phyloP scores from a whole-genome alignment of 306 rosid genomes.

The Dalbergia oliveri region DNA sequence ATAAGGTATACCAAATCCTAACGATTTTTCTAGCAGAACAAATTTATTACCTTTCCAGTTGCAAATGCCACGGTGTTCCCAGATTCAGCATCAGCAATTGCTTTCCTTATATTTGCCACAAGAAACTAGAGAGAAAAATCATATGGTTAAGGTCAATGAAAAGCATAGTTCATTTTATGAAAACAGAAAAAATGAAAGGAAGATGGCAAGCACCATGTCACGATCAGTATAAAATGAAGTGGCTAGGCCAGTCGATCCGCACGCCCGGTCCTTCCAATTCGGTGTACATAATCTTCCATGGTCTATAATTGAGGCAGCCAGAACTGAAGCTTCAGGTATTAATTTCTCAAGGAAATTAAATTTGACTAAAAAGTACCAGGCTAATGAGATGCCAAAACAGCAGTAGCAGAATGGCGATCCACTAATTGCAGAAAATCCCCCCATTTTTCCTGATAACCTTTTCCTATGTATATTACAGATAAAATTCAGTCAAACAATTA shows the following conservation, averaged over 20 bases:
- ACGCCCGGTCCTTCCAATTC: conserved; percentile 93
- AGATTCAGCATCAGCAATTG: conserved; percentile 78
- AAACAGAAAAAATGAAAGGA: background rate
- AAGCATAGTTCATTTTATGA: conserved; percentile 4
- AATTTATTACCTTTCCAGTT: conserved; percentile 74
- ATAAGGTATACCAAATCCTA: conserved; percentile 13
- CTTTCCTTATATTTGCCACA: conserved; percentile 84
- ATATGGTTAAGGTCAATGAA: conserved; percentile 40
- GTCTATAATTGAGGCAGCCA: conserved; percentile 90
- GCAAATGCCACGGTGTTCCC: conserved; percentile 77
- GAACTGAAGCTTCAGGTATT: conserved; percentile 77
- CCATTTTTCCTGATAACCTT: conserved; percentile 35
- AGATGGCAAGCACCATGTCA: conserved; percentile 65
- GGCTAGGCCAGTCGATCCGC: conserved; percentile 89
- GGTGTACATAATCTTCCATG: conserved; percentile 95
- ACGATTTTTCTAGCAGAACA: background rate
- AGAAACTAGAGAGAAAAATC: conserved; percentile 65
- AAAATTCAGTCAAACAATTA: conserved; percentile 32
- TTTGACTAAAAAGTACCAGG: conserved; percentile 58
- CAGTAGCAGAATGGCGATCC: conserved; percentile 52
- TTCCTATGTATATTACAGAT: conserved; percentile 37
- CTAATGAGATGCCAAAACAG: conserved; percentile 56
- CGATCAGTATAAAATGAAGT: conserved; percentile 85
- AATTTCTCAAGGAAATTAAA: conserved; percentile 67
- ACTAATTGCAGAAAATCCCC: conserved; percentile 35